Conservation (phyloP, 305 asterid species). For the Striga hermonthica region DNA sequence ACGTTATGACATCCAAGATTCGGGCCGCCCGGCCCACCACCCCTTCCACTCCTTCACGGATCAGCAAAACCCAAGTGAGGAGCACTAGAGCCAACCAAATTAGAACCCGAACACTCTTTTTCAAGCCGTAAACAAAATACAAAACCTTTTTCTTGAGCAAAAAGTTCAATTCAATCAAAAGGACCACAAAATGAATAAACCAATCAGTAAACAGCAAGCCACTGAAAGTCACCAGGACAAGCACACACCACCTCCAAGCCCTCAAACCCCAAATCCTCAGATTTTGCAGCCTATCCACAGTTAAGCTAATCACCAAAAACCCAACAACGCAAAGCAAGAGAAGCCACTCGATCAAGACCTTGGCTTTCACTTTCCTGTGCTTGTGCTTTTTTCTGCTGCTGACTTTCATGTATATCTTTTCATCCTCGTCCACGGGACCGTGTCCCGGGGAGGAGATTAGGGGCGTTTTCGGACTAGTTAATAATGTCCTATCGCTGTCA, state of each 20-base stretch:
- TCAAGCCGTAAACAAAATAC: no score
- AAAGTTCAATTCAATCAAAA: constrained; percentile 2
- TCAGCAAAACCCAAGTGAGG: not conserved
- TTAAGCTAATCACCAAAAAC: not conserved
- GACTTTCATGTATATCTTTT: not conserved
- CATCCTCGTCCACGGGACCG: not conserved
- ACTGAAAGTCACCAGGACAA: constrained; percentile 6
- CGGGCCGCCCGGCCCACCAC: no score
- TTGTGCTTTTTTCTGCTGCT: no score
- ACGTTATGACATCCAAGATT: no score
- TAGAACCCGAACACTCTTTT: not conserved
- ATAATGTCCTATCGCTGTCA: not conserved
- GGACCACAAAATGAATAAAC: not conserved
- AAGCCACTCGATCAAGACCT: constrained; percentile 9
- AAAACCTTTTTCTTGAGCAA: not conserved
- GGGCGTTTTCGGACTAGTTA: no score
- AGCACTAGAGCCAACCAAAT: not conserved
- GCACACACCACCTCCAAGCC: constrained; percentile 9
- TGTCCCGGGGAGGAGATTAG: not conserved
- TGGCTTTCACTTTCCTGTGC: not conserved
- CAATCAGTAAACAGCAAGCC: constrained; percentile 10
- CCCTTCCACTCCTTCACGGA: no score
- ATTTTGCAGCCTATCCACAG: not conserved
- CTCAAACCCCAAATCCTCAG: constrained; percentile 5
- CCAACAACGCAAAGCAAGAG: not conserved